A percentile compares a stretch with the other conserved stretches of the same genome.
Evolutionary conservation across 257 asterid species (phyloP).

Genomic region (Asclepias syriaca): DNA sequence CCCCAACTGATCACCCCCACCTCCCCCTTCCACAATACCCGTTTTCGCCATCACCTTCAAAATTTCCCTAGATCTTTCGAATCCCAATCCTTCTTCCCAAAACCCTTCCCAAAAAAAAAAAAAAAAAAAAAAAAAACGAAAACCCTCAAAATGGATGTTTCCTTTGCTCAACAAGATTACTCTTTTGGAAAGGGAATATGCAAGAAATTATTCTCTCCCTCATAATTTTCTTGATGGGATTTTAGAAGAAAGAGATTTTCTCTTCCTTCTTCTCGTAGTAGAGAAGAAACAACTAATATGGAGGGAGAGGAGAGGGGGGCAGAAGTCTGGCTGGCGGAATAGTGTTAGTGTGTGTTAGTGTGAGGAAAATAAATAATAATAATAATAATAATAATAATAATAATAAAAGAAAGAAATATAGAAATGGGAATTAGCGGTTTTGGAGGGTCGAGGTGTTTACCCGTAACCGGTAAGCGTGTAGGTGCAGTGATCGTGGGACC

Average conservation of each 20-base stretch:
- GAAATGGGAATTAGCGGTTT: constrained; percentile 3
- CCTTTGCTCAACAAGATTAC: not conserved
- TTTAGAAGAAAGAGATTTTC: not conserved
- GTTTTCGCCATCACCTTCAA: constrained; percentile 62
- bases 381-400: no score
- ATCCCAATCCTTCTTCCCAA: not conserved
- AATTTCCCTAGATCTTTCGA: not conserved
- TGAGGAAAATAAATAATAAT: no score
- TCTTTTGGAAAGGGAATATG: not conserved
- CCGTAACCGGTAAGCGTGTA: constrained; percentile 12
- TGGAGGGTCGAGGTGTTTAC: constrained; percentile 4
- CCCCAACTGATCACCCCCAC: constrained; percentile 26
- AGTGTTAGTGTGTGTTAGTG: constrained; percentile 9
- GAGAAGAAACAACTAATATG: not conserved
- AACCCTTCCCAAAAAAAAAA: not conserved
- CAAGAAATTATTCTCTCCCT: not conserved
- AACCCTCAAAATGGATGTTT: not conserved
- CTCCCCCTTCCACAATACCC: constrained; percentile 37
- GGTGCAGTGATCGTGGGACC: constrained; percentile 22
- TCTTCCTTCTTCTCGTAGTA: constrained; percentile 1
- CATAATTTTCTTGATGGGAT: not conserved
- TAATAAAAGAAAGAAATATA: not conserved
- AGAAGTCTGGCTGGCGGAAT: constrained; percentile 16
- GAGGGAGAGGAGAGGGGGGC: constrained; percentile 1
- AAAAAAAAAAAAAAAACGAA: no score